Evolutionary conservation across 768 basidiomycete genomes (phyloP), one percentile per base, ranked within the genome.

Genomic region (Tricholomella constricta): DNA sequence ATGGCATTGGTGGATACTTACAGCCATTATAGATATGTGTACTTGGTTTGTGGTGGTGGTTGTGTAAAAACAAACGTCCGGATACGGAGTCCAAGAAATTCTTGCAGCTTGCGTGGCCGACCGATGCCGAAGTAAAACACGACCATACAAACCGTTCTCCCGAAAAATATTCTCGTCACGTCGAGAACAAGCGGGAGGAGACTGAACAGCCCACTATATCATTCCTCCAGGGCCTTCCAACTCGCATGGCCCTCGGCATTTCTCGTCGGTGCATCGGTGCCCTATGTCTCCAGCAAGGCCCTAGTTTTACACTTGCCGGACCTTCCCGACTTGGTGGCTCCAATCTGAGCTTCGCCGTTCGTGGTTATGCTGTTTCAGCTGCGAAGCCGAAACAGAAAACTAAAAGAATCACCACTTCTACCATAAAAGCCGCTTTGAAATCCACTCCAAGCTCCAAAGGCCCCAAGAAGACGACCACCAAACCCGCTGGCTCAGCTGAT

Each of bases 21-120:
- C 77, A 69, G 77, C 65, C 76, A 77, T 77, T 54, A 44, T 67
- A 49, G 48, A 40, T 14, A 52, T 20, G 26, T 26, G 32, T 53
- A 54, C 46, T 43, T 49, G 42, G 41, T 41, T 27, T 38, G 42
- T 48, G 67, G 59, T 72, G 63, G 65, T 71, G 68, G 72, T 69
- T 64, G 57, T 62, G 59, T 50, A 61, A 59, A 52, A 31, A 52
- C 51, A 44, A 51, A 51, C 61, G 61, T 11, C 11, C 6, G 65
- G 37, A 45, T 54, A 65, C 62, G 25, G 49, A 25, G 32, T 51
- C 22, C 25, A 12, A 32, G 56, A 60, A 62, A 56, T 57, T 60
- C 51, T 38, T 58, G 51, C 60, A 61, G 62, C 36, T 63, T 63
- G 63, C 67, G 66, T 66, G 64, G 66, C 66, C 65, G 59, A 45